Evolutionary conservation across 2,329 filamentous ascomycete genomes (phyloP).

Genomic region (Teratosphaeriaceae sp.): DNA sequence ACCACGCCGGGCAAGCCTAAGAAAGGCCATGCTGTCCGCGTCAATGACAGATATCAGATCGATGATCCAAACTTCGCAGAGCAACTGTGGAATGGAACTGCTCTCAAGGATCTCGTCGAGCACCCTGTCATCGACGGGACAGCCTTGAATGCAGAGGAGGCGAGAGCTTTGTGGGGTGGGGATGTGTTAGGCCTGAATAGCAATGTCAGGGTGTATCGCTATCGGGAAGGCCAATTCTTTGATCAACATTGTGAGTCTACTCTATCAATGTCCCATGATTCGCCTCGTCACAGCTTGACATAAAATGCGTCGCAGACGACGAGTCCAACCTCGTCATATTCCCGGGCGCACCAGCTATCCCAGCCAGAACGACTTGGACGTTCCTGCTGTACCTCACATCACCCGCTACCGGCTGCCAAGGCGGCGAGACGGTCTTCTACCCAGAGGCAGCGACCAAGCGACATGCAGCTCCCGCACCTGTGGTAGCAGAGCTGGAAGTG

Average conservation of each 20-base stretch:
- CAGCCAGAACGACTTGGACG: constrained; percentile 80
- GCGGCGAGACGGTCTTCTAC: constrained; percentile 90
- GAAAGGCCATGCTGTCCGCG: constrained; percentile 70
- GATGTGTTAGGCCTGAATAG: constrained; percentile 76
- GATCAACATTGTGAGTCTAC: constrained; percentile 76
- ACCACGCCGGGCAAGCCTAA: constrained; percentile 76
- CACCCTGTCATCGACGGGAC: constrained; percentile 30
- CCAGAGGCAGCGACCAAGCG: constrained; percentile 49
- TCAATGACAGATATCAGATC: constrained; percentile 86
- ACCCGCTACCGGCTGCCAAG: constrained; percentile 63
- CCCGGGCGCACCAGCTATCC: constrained; percentile 32
- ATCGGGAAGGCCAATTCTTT: constrained; percentile 81
- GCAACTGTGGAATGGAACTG: constrained; percentile 70
- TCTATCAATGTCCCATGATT: background rate
- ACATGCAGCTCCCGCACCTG: constrained; percentile 42
- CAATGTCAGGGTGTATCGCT: constrained; percentile 85
- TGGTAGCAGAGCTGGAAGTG: constrained; percentile 69
- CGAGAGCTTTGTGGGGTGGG: constrained; percentile 61
- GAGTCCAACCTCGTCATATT: constrained; percentile 71
- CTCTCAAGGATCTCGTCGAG: constrained; percentile 55
- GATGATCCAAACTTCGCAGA: constrained; percentile 69
- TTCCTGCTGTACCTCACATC: constrained; percentile 81
- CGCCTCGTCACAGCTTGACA: background rate
- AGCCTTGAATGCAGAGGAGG: constrained; percentile 23
- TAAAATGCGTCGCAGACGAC: constrained; percentile 58